phyloP scores from a whole-genome alignment of 352 stramenopile species.

The Pythium oligandrum region DNA sequence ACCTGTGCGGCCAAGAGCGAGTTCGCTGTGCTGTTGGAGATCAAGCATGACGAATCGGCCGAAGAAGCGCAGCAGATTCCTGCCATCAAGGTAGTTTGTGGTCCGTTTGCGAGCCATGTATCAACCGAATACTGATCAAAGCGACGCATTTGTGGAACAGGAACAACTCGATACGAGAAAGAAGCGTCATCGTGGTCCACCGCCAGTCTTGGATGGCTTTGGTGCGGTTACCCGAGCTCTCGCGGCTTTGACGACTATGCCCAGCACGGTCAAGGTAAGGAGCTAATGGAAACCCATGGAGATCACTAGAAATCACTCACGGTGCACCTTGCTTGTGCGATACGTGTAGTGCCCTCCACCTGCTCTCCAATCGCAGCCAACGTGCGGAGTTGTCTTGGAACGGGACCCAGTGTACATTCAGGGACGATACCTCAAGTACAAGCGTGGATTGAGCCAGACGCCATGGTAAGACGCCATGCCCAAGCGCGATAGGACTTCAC shows the following conservation, averaged over 20 bases:
- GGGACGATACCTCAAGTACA: constrained; percentile 89
- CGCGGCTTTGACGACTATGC: constrained; percentile 34
- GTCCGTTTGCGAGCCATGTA: background rate
- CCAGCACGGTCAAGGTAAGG: constrained; percentile 34
- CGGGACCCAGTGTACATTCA: constrained; percentile 86
- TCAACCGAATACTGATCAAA: background rate
- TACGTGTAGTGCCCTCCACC: constrained; percentile 35
- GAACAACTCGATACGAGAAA: constrained; percentile 47
- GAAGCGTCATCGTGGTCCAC: constrained; percentile 63
- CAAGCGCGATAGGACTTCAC: background rate
- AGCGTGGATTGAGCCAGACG: constrained; percentile 87
- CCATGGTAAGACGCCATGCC: constrained; percentile 45
- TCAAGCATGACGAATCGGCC: constrained; percentile 62
- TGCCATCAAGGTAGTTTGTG: constrained; percentile 47
- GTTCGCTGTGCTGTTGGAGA: constrained; percentile 60
- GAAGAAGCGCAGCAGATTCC: constrained; percentile 77
- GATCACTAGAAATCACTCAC: too few relatives aligned
- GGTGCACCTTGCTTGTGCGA: too few relatives aligned
- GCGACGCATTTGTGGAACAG: constrained; percentile 13
- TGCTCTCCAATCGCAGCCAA: constrained; percentile 31
- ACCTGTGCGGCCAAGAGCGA: constrained; percentile 55
- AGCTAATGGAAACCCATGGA: too few relatives aligned
- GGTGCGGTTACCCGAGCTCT: constrained; percentile 70
- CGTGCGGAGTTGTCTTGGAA: constrained; percentile 40
- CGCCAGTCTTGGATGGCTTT: constrained; percentile 70